Evolutionary conservation across 192 early-diverging fungal genomes (phyloP).

Genomic region (Entomortierella lignicola): DNA sequence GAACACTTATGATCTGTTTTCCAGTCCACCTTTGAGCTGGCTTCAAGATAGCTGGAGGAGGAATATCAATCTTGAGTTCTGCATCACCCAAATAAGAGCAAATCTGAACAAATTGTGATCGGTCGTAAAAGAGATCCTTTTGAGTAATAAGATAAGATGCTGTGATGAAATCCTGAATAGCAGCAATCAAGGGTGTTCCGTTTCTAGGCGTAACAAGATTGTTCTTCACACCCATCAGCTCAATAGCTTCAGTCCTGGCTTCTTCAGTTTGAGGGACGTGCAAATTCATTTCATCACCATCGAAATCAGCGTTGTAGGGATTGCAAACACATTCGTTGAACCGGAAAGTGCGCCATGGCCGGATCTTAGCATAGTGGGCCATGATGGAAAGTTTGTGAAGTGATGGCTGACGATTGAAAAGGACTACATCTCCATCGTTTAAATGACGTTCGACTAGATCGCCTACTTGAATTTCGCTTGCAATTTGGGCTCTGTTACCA

Average conservation of each 20-base stretch:
- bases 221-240: conserved; percentile 96
- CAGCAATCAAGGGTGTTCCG: conserved; percentile 98
- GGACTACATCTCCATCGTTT: conserved; percentile 91
- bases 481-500: conserved; percentile 74
- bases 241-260: conserved; percentile 94
- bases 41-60: conserved; percentile 92
- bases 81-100: conserved; percentile 94
- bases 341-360: conserved; percentile 96
- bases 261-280: conserved; percentile 99
- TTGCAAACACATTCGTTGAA: conserved; percentile 99
- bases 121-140: conserved; percentile 96
- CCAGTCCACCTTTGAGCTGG: conserved; percentile 95
- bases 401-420: conserved; percentile 99
- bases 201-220: conserved; percentile 99
- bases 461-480: conserved; percentile 82
- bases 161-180: conserved; percentile 99
- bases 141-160: conserved; percentile 92
- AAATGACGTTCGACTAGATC: conserved; percentile 98
- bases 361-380: conserved; percentile 86
- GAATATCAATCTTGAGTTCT: conserved; percentile 86
- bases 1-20: conserved; percentile 92
- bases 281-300: conserved; percentile 99
- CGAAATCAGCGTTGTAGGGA: conserved; percentile 99
- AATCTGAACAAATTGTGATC: conserved; percentile 92
- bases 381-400: conserved; percentile 97